phyloP scores from a whole-genome alignment of 1,139 yeast genomes.

The Blastobotrys buckinghamii region DNA sequence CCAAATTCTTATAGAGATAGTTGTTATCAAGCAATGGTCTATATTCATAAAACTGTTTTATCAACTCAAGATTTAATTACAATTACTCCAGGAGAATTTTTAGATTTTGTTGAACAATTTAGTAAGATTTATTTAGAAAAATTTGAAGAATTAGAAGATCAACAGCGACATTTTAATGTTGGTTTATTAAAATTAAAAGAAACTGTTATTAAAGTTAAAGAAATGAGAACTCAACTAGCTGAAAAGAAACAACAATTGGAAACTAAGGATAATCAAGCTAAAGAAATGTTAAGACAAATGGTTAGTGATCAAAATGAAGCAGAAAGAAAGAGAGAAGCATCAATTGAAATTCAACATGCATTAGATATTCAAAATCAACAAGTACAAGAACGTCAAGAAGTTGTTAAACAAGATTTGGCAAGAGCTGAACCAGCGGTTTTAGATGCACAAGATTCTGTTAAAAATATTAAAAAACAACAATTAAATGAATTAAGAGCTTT shows the following conservation, averaged over 20 bases:
- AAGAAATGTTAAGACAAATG: slow-evolving; percentile 66
- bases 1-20: slow-evolving; percentile 40
- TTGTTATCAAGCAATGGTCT: slow-evolving; percentile 44
- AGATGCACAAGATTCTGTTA: slow-evolving; percentile 83
- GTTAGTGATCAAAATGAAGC: slow-evolving; percentile 89
- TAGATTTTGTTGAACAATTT: slow-evolving; percentile 50
- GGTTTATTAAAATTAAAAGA: slow-evolving; percentile 77
- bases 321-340: slow-evolving; percentile 82
- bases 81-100: slow-evolving; percentile 51
- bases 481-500: slow-evolving; percentile 83
- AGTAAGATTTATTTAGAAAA: slow-evolving; percentile 39
- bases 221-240: slow-evolving; percentile 50
- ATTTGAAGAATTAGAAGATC: slow-evolving; percentile 50
- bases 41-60: slow-evolving; percentile 38
- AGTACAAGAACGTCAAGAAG: slow-evolving; percentile 48
- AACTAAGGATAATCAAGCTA: slow-evolving; percentile 63
- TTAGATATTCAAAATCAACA: slow-evolving; percentile 61
- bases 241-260: slow-evolving; percentile 47
- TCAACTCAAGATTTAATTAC: not conserved
- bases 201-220: slow-evolving; percentile 67
- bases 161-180: slow-evolving; percentile 62
- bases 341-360: slow-evolving; percentile 68
- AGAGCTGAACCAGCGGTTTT: slow-evolving; percentile 78
- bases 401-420: slow-evolving; percentile 59
- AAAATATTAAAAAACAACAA: slow-evolving; percentile 87